Evolutionary conservation across 2,329 filamentous ascomycete species (phyloP).

Genomic region (Aspergillus candidus): DNA sequence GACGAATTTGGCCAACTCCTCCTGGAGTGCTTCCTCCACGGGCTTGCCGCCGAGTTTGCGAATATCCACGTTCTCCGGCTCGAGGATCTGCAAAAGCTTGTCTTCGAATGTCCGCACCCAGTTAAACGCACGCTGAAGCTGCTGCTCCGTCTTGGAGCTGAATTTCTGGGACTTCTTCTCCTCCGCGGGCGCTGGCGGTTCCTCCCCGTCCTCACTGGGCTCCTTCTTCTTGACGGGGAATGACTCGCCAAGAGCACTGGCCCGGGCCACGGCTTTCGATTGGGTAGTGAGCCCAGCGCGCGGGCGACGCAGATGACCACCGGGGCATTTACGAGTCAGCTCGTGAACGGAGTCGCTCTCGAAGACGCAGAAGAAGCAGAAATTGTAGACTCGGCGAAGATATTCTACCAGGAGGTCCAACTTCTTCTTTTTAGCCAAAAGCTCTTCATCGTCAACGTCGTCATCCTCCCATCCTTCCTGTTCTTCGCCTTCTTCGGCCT

Average conservation of each 20-base stretch:
- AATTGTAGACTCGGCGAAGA: conserved; percentile 91
- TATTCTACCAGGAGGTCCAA: conserved; percentile 95
- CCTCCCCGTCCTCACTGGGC: conserved; percentile 56
- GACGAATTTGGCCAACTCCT: conserved; percentile 79
- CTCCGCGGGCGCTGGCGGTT: conserved; percentile 58
- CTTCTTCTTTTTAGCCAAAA: conserved; percentile 91
- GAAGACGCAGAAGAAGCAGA: conserved; percentile 99
- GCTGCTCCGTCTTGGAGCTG: conserved; percentile 75
- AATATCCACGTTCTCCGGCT: conserved; percentile 80
- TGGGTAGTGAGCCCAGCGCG: conserved; percentile 75
- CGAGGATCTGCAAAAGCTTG: conserved; percentile 86
- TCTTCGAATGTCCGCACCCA: conserved; percentile 99
- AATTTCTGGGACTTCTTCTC: conserved; percentile 69
- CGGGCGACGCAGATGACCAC: conserved; percentile 90
- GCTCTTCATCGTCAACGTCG: conserved; percentile 82
- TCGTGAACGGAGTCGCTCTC: conserved; percentile 97
- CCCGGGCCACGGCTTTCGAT: conserved; percentile 76
- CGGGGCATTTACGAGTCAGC: conserved; percentile 88
- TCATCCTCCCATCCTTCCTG: conserved; percentile 60
- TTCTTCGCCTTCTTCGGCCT: conserved; percentile 75
- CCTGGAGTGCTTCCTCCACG: conserved; percentile 76
- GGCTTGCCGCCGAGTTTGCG: conserved; percentile 86
- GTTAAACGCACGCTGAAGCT: conserved; percentile 90
- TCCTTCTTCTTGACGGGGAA: conserved; percentile 79
- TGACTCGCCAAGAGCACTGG: conserved; percentile 72